These are phyloP conservation scores for Dendrobium officinale DNA, from an alignment of 106 monocot genomes.

Conservation along the genomic window DNA sequence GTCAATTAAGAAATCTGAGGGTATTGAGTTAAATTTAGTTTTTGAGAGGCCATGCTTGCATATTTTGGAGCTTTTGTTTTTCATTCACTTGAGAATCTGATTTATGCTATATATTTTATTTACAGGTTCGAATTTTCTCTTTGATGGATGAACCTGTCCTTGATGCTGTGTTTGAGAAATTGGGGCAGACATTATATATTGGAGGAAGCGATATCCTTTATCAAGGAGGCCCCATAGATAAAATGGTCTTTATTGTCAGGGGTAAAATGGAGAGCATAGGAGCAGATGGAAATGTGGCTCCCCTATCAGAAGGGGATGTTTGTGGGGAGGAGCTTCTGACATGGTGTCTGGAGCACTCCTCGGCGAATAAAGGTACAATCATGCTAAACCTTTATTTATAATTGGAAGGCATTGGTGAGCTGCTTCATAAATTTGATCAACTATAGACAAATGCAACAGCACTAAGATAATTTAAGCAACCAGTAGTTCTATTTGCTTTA, in stretches of 20 bases:
- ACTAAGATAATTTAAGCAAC: too few relatives aligned
- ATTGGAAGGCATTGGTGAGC: background rate
- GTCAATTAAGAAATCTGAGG: background rate
- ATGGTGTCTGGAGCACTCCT: slow-evolving; percentile 82
- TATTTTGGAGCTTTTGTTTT: background rate
- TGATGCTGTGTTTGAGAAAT: slow-evolving; percentile 61
- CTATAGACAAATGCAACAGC: too few relatives aligned
- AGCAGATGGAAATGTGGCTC: slow-evolving; percentile 48
- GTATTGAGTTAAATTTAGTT: background rate
- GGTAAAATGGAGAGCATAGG: slow-evolving; percentile 69
- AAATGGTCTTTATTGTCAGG: slow-evolving; percentile 89
- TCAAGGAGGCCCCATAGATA: slow-evolving; percentile 57
- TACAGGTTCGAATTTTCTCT: slow-evolving; percentile 68
- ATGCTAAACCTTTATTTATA: background rate
- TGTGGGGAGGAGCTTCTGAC: slow-evolving; percentile 94
- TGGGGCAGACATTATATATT: slow-evolving; percentile 72
- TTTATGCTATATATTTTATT: slow-evolving; percentile 1
- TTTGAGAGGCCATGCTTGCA: background rate
- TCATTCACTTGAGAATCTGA: background rate
- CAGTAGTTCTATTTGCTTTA: too few relatives aligned
- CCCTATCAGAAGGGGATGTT: slow-evolving; percentile 78
- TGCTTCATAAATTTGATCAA: background rate
- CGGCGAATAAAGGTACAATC: slow-evolving; percentile 44
- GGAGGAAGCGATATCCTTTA: slow-evolving; percentile 61
- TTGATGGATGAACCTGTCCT: slow-evolving; percentile 73